Evolutionary conservation across 1,284 basidiomycete genomes (phyloP).

Genomic region (Sparassis latifolia): DNA sequence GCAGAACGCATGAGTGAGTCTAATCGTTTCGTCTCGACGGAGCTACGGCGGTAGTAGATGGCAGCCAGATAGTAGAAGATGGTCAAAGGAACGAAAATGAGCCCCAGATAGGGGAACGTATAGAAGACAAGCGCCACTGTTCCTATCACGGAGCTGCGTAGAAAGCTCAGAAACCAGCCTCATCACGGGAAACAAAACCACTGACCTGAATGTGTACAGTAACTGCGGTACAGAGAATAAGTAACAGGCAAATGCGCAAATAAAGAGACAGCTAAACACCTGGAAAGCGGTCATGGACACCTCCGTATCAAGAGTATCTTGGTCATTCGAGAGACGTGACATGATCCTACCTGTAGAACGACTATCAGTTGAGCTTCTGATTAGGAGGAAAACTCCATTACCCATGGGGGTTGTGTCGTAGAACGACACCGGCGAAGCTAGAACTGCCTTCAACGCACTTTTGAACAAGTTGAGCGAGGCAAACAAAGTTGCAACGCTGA

Average conservation of each 20-base stretch:
- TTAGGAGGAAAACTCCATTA: constrained; percentile 20
- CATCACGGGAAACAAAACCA: not conserved
- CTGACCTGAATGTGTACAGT: constrained; percentile 34
- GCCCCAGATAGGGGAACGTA: constrained; percentile 55
- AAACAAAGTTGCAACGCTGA: constrained; percentile 49
- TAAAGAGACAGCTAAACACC: constrained; percentile 10
- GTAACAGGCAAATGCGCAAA: constrained; percentile 1
- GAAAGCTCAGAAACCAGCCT: not conserved
- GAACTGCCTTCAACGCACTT: constrained; percentile 46
- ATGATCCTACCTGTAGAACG: constrained; percentile 43
- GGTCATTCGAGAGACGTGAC: constrained; percentile 58
- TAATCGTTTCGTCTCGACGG: constrained; percentile 62
- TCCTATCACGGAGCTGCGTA: constrained; percentile 36
- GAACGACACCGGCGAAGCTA: constrained; percentile 67
- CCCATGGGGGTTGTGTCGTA: constrained; percentile 84
- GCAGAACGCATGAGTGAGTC: constrained; percentile 64
- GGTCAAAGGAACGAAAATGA: constrained; percentile 48
- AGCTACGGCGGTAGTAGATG: constrained; percentile 48
- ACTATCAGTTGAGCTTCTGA: constrained; percentile 9
- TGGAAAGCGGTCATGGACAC: constrained; percentile 34
- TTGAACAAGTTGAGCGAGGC: constrained; percentile 61
- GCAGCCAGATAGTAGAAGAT: constrained; percentile 44
- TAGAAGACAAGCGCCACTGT: constrained; percentile 57
- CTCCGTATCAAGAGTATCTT: constrained; percentile 50
- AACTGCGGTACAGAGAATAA: constrained; percentile 26